Conservation (phyloP, 768 basidiomycete species). For the Phylloporus sp. region DNA sequence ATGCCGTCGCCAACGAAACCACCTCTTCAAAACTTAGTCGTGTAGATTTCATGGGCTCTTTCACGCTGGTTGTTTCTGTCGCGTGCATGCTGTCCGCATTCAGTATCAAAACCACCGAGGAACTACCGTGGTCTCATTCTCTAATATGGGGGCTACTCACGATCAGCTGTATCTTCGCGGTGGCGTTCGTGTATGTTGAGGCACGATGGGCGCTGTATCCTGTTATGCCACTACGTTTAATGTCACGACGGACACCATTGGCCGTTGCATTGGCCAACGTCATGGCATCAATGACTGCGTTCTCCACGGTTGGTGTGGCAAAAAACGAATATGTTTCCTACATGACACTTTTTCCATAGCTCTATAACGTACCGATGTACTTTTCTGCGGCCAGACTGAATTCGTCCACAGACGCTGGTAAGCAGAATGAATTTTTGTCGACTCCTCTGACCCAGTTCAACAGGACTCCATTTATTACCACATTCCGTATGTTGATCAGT, state of each 20-base stretch:
- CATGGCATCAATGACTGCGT: constrained; percentile 69
- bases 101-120: constrained; percentile 73
- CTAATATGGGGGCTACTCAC: constrained; percentile 62
- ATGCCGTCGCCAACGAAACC: constrained; percentile 54
- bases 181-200: constrained; percentile 74
- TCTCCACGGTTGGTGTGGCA: constrained; percentile 57
- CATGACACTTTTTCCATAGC: constrained; percentile 33
- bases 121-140: constrained; percentile 71
- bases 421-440: constrained; percentile 17
- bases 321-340: not conserved
- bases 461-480: constrained; percentile 82
- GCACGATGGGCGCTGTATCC: constrained; percentile 74
- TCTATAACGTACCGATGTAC: constrained; percentile 88
- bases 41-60: constrained; percentile 80
- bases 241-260: constrained; percentile 73
- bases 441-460: constrained; percentile 8
- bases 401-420: constrained; percentile 68
- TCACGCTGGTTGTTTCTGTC: constrained; percentile 69
- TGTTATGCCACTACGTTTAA: constrained; percentile 81
- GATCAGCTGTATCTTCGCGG: constrained; percentile 48
- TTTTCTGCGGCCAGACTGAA: constrained; percentile 75
- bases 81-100: constrained; percentile 72
- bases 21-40: constrained; percentile 62
- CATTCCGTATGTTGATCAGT: constrained; percentile 61
- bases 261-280: constrained; percentile 79